Evolutionary conservation across 257 asterid species (phyloP).

Genomic region (Anisodus tanguticus): DNA sequence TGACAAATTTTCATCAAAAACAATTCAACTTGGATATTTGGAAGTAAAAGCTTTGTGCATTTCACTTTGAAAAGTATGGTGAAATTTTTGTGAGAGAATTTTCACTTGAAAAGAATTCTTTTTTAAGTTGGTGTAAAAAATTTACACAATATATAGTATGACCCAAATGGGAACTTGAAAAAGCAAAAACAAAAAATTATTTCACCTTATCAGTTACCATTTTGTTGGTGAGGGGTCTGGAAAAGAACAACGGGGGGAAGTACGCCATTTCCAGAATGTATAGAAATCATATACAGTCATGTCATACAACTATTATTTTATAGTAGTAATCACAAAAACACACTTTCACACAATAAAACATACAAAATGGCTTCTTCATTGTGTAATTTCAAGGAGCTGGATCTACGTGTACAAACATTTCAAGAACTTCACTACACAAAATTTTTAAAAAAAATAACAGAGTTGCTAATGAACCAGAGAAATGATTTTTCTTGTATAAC

Average conservation of each 20-base stretch:
- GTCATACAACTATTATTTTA: constrained; percentile 23
- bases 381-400: background rate
- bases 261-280: background rate
- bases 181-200: no score
- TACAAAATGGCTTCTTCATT: constrained; percentile 11
- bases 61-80: no score
- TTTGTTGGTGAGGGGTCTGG: no score
- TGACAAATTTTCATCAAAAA: no score
- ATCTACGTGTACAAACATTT: constrained; percentile 16
- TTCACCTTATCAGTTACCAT: no score
- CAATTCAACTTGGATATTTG: no score
- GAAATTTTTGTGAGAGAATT: no score
- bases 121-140: no score
- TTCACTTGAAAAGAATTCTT: no score
- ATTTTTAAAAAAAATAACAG: background rate
- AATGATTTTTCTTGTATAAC: constrained; percentile 19
- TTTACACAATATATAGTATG: no score
- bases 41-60: no score
- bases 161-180: no score
- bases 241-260: background rate
- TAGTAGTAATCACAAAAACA: constrained; percentile 14
- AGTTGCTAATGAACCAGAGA: constrained; percentile 23
- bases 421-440: constrained; percentile 17
- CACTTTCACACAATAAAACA: constrained; percentile 17
- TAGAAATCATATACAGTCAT: background rate